Base-by-base conservation (phyloP, 208 protist genomes). In the Leishmania martiniquensis region DNA sequence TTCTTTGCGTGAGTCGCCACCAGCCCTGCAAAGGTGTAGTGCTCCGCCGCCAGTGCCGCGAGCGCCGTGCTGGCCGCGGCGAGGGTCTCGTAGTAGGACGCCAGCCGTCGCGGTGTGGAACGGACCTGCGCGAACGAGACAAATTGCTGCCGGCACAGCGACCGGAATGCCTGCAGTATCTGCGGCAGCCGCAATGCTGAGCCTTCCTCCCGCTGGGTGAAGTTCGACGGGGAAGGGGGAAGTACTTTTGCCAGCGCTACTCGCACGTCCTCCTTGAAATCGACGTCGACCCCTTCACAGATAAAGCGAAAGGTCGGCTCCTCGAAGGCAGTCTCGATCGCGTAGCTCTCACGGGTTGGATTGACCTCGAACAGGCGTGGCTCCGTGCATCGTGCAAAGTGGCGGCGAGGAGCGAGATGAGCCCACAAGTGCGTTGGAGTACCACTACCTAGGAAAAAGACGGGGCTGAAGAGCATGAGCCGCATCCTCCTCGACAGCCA, bases 271-370 rank as follows among this genome's bases (percentile, higher is more conserved):
- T 90, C 73, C 75, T 93, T 95, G 67, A 92, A 95, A 78, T 97
- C 94, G 10, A 97, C 85, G 74, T 96, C 94, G 4, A 85, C 72
- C 32, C 94, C 94, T 74, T 95, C 94, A 74, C 85, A 96, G 42
- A 96, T 79, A 85, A 94, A 95, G 54, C 89, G 89, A 65, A 97
- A 91, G 20, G 91, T 95, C 9, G 94, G 92, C 72, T 94, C 91
- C 85, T 97, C 94, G 78, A 95, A 97, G 34, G 94, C 94, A 37
- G 87, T 77, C 67, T 95, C 91, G 83, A 97, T 94, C 39, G 71
- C 74, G 81, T 97, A 97, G 39, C 83, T 55, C 44, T 84, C 74
- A 39, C 68, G 80, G 34, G 86, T 68, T 20, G 90, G 89, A 82
- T 91, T 83, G 42, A 93, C 51, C 75, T 91, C 81, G 13, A 88